A percentile compares a stretch with the other conserved stretches of the same genome.
These are phyloP conservation scores for Eucalyptus sp. DNA, from an alignment of 345 rosid genomes.

Conservation along the genomic window DNA sequence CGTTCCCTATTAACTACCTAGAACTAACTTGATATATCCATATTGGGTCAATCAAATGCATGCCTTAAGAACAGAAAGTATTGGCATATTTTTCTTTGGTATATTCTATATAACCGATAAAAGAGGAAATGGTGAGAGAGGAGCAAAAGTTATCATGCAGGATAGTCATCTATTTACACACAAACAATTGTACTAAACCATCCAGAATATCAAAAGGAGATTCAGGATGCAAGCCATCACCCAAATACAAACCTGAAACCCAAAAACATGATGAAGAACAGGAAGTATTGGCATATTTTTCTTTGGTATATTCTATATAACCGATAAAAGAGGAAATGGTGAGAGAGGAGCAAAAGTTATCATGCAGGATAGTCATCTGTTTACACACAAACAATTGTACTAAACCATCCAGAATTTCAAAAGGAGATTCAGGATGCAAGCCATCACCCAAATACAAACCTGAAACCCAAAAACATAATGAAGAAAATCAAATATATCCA, in stretches of 20 bases:
- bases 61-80: background rate
- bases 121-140: background rate
- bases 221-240: background rate
- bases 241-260: constrained; percentile 72
- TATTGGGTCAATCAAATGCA: background rate
- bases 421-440: background rate
- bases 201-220: background rate
- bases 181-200: background rate
- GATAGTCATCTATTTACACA: background rate
- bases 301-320: background rate
- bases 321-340: background rate
- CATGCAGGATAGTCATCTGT: background rate
- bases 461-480: constrained; percentile 91
- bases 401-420: background rate
- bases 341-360: background rate
- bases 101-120: background rate
- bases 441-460: constrained; percentile 26
- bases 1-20: background rate
- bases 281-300: background rate
- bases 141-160: background rate
- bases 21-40: background rate
- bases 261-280: constrained; percentile 71
- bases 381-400: background rate
- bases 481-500: constrained; percentile 83
- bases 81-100: background rate